Percentiles rank a stretch among this genome's conserved stretches.
These are phyloP conservation scores for Litchi chinensis DNA, from an alignment of 345 rosid species.

Conservation along the genomic window DNA sequence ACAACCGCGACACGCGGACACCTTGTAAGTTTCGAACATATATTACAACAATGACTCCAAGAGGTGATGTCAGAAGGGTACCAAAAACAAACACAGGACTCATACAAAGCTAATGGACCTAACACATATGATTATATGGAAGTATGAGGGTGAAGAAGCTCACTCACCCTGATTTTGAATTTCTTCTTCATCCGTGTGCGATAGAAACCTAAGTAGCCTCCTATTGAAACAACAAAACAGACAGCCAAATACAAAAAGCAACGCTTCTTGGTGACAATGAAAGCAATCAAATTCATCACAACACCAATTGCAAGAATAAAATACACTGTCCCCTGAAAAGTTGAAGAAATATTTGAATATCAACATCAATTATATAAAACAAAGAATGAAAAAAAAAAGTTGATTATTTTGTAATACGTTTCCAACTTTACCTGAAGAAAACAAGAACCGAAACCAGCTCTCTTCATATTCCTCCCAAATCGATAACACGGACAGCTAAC, in stretches of 20 bases:
- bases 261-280: conserved; percentile 55
- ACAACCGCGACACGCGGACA: neutral
- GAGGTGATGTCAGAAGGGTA: neutral
- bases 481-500: conserved; percentile 73
- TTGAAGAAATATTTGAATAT: neutral
- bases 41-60: neutral
- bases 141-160: conserved; percentile 24
- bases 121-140: conserved; percentile 1
- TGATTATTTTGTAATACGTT: neutral
- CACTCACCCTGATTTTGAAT: conserved; percentile 85
- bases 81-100: neutral
- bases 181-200: conserved; percentile 66
- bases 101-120: neutral
- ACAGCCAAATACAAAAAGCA: conserved; percentile 71
- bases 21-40: neutral
- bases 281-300: conserved; percentile 56
- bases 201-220: conserved; percentile 68
- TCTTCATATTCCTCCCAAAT: conserved; percentile 88
- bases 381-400: neutral
- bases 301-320: conserved; percentile 47
- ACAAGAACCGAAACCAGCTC: conserved; percentile 81
- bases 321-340: conserved; percentile 67
- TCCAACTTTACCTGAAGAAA: conserved; percentile 65
- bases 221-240: conserved; percentile 52
- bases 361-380: neutral